Conservation (phyloP, 805 yeast genomes). For the Vanderwaltozyma tropicalis region DNA sequence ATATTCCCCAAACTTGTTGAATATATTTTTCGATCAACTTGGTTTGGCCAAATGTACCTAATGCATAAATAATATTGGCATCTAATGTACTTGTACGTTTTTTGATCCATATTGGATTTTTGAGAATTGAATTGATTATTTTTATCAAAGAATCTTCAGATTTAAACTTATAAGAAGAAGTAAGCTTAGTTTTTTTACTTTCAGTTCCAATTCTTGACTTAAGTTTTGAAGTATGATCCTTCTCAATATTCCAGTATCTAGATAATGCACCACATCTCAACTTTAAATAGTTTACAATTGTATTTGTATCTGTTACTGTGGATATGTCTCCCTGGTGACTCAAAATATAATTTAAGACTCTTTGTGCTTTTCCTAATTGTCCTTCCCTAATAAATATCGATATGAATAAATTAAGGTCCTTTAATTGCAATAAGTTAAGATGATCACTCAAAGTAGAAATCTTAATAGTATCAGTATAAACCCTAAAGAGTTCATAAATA, state of each 20-base stretch:
- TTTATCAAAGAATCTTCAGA: conserved; percentile 9
- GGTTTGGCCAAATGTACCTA: conserved; percentile 16
- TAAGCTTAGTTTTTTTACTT: neutral
- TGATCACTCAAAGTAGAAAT: neutral
- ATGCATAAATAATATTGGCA: conserved; percentile 16
- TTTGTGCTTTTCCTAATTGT: conserved; percentile 18
- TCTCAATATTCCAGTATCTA: conserved; percentile 5
- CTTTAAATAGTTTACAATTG: conserved; percentile 14
- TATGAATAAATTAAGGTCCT: conserved; percentile 5
- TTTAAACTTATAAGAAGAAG: conserved; percentile 3
- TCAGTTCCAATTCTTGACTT: neutral
- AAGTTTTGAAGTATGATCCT: neutral
- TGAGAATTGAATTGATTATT: conserved; percentile 6
- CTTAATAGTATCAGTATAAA: neutral
- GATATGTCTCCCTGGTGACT: conserved; percentile 5
- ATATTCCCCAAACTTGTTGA: conserved; percentile 12
- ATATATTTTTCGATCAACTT: conserved; percentile 13
- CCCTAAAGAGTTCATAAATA: neutral
- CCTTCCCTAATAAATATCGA: conserved; percentile 4
- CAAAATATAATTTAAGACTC: conserved; percentile 11
- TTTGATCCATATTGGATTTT: conserved; percentile 5
- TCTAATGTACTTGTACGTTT: conserved; percentile 9
- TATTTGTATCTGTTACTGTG: conserved; percentile 7
- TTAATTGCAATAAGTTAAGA: neutral
- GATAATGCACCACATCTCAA: conserved; percentile 22